Percentiles rank a stretch among this genome's conserved stretches.
Conservation (phyloP, 2,329 filamentous ascomycete genomes). For the Dactylellina cionopaga region DNA sequence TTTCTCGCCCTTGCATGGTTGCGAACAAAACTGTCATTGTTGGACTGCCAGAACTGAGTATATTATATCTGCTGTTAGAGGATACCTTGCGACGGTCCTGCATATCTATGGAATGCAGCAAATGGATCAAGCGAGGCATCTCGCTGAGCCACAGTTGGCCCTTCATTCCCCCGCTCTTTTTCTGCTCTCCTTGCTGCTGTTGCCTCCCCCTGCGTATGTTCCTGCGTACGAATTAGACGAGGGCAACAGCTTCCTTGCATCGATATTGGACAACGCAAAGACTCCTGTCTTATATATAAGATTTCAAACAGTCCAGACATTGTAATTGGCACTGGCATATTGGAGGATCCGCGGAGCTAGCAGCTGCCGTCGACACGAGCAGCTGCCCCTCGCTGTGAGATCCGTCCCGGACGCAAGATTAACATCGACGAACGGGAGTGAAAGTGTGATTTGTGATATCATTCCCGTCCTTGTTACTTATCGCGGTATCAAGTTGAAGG, state of each 20-base stretch:
- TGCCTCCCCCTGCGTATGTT: constrained; percentile 45
- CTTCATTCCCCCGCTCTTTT: constrained; percentile 14
- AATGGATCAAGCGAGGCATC: constrained; percentile 30
- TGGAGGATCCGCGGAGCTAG: not conserved
- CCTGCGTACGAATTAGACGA: constrained; percentile 52
- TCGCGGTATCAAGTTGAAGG: too few species aligned
- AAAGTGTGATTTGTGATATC: not conserved
- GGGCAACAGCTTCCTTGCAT: constrained; percentile 2
- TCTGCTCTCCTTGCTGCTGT: constrained; percentile 38
- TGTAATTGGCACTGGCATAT: too few species aligned
- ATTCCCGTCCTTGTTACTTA: not conserved
- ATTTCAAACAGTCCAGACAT: not conserved
- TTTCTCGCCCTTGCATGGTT: constrained; percentile 38
- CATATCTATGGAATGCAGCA: constrained; percentile 32
- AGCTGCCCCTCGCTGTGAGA: constrained; percentile 8
- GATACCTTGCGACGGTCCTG: too few species aligned
- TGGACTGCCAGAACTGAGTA: too few species aligned
- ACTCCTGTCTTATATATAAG: constrained; percentile 33
- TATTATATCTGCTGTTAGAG: too few species aligned
- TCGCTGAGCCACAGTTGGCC: constrained; percentile 8
- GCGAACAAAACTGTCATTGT: constrained; percentile 7
- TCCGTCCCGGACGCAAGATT: not conserved
- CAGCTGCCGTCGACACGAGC: not conserved
- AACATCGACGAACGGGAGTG: not conserved
- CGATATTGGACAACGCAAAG: constrained; percentile 41